Conservation (phyloP, 306 rosid genomes). For the Mimosa pudica region DNA sequence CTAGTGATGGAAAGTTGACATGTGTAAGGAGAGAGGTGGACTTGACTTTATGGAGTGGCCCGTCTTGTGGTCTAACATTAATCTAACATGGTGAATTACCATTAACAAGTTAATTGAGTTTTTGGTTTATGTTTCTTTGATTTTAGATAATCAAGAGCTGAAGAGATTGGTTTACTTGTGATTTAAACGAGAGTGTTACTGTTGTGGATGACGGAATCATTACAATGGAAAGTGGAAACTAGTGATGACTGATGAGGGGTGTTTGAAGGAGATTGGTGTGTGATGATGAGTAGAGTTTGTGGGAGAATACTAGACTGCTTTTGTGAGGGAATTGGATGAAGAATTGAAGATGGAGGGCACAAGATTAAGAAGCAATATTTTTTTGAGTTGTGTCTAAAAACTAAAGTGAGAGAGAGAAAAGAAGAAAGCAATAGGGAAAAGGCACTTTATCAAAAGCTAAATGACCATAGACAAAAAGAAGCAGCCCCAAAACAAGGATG, state of each 20-base stretch:
- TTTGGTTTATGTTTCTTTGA: neutral
- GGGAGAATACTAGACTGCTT: neutral
- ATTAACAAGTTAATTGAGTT: neutral
- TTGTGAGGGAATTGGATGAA: neutral
- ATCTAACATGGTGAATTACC: neutral
- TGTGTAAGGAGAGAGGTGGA: constrained; percentile 10
- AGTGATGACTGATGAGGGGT: neutral
- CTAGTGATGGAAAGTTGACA: constrained; percentile 26
- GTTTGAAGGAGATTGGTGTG: neutral
- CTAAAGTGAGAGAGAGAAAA: neutral
- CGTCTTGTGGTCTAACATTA: constrained; percentile 9
- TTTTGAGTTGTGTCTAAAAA: too few species aligned
- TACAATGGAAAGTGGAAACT: neutral
- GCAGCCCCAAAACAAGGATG: constrained; percentile 9
- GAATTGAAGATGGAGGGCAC: neutral
- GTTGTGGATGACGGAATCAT: neutral
- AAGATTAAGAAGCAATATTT: neutral
- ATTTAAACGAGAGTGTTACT: neutral
- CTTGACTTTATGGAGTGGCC: neutral
- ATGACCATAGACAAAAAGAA: neutral
- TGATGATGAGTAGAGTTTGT: neutral
- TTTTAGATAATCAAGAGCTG: neutral
- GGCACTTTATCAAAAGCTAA: constrained; percentile 4
- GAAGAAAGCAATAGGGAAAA: neutral
- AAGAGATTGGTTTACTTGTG: neutral